Evolutionary conservation across 2,329 filamentous ascomycete species (phyloP), one percentile per base, ranked within the genome.

Genomic region (Periconia digitata): DNA sequence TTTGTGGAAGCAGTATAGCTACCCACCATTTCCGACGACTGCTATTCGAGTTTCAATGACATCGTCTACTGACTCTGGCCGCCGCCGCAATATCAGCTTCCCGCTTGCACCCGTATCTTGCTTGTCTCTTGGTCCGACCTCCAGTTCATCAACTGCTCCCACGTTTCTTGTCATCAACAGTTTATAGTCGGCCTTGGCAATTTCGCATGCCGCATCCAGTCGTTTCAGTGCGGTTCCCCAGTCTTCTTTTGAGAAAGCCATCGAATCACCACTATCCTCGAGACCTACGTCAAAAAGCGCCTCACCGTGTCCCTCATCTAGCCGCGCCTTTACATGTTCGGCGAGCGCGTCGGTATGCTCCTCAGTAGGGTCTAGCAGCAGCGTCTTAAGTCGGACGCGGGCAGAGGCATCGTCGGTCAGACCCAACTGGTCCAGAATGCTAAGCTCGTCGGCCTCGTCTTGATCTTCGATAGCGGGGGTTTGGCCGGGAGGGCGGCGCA

Each of bases 31-130:
- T 41, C 94, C 94, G 7, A 99, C 94, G 0, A 99, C 94, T 1
- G 92, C 94, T 74, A 99, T 95, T 59, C 94, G 79, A 8, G 92
- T 96, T 79, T 99, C 94, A 52, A 96, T 96, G 21, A 95, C 89
- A 48, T 95, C 85, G 67, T 97, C 91, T 5, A 90, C 82, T 12
- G 80, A 86, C 17, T 80, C 76, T 2, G 92, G 90, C 18, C 82
- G 76, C 64, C 87, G 85, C 34, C 94, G 84, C 51, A 97, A 81
- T 61, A 97, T 82, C 42, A 96, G 71, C 70, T 96, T 97, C n/a
- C 92, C 91, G 54, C 84, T 88, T 56, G 85, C 87, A 44, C 85
- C 86, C 56, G 83, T 87, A 52, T 89, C 85, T 63, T 89, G 92
- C 49, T 79, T 76, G 47, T 78, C 81, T 49, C 76, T 76, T 18